These are phyloP conservation scores for Brassica balearica DNA, from an alignment of 441 rosid species.

Conservation along the genomic window DNA sequence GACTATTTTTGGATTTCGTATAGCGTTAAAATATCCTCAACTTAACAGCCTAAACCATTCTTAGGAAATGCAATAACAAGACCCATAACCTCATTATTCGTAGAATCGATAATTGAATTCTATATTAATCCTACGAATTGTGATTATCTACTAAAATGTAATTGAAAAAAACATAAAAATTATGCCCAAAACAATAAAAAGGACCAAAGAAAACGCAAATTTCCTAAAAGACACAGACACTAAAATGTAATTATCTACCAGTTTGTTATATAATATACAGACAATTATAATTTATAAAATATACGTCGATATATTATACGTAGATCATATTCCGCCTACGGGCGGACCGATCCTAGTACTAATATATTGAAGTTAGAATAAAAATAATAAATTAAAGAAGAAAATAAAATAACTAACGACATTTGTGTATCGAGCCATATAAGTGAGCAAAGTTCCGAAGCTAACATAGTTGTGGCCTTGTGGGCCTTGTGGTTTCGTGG, in stretches of 20 bases:
- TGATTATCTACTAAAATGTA: too few relatives aligned
- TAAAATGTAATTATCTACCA: neutral
- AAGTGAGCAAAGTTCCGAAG: neutral
- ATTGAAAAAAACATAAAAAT: too few relatives aligned
- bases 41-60: too few relatives aligned
- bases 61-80: too few relatives aligned
- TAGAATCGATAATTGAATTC: too few relatives aligned
- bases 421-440: neutral
- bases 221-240: neutral
- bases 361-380: neutral
- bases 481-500: neutral
- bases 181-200: neutral
- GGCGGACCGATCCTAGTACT: neutral
- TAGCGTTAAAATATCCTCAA: too few relatives aligned
- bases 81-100: too few relatives aligned
- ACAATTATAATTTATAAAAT: too few relatives aligned
- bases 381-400: neutral
- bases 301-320: neutral
- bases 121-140: too few relatives aligned
- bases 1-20: too few relatives aligned
- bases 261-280: neutral
- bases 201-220: neutral
- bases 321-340: too few relatives aligned
- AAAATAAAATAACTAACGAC: neutral
- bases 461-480: neutral